phyloP scores from a whole-genome alignment of 164 flowering plant species.

The Kalanchoe fedtschenkoi region DNA sequence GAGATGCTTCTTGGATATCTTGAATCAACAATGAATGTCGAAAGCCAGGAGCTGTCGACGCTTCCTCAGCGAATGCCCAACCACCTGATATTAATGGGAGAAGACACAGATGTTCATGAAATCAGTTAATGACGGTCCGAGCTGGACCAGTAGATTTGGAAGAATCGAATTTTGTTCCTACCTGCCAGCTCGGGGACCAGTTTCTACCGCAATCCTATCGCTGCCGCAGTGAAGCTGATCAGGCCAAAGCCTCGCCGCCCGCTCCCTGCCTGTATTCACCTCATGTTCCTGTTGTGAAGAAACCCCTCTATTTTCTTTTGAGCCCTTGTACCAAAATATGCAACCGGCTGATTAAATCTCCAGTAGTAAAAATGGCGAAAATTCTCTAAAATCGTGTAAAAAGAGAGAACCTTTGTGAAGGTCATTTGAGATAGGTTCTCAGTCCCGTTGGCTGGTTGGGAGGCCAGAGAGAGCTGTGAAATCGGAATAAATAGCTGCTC shows the following conservation, averaged over 20 bases:
- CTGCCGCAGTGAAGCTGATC: conserved; percentile 25
- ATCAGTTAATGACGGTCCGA: neutral
- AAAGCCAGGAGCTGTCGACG: neutral
- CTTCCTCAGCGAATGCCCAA: conserved; percentile 30
- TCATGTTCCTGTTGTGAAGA: conserved; percentile 28
- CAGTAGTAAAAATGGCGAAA: neutral
- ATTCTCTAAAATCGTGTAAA: neutral
- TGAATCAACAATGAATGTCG: neutral
- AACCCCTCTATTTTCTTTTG: conserved; percentile 59
- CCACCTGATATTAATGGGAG: conserved; percentile 24
- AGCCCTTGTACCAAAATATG: conserved; percentile 43
- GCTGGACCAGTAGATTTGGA: neutral
- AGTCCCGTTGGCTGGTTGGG: conserved; percentile 33
- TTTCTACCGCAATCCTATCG: conserved; percentile 12
- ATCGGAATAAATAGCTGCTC: neutral
- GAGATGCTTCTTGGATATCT: neutral
- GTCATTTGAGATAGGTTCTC: conserved; percentile 22
- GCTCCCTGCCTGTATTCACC: conserved; percentile 32
- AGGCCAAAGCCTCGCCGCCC: conserved; percentile 14
- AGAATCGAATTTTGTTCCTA: neutral
- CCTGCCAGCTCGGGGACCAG: conserved; percentile 1
- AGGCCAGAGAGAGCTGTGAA: conserved; percentile 55
- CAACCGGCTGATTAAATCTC: conserved; percentile 4
- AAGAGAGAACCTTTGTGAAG: conserved; percentile 36
- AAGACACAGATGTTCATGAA: neutral